Evolutionary conservation across 441 rosid genomes (phyloP).

Genomic region (Populus trichocarpa): DNA sequence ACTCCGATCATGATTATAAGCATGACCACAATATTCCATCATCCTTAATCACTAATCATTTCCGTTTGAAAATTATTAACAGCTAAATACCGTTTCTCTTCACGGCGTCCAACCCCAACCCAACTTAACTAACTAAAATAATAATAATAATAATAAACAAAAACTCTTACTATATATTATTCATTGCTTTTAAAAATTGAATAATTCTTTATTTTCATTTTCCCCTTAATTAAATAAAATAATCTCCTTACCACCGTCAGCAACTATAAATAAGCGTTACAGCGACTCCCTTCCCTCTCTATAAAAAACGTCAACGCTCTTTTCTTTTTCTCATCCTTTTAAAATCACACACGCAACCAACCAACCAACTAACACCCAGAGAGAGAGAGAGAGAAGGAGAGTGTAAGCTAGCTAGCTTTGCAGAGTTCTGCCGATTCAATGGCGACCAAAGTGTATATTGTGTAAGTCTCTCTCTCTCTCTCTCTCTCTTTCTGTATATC

Average conservation of each 20-base stretch:
- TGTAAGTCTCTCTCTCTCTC: slow-evolving; percentile 40
- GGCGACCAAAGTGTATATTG: slow-evolving; percentile 81
- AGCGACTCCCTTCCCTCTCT: not conserved
- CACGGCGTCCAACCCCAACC: not conserved
- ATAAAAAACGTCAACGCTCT: not conserved
- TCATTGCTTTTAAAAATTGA: not conserved
- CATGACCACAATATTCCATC: slow-evolving; percentile 67
- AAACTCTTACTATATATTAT: too few species aligned
- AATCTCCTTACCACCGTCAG: not conserved
- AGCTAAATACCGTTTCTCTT: slow-evolving; percentile 22
- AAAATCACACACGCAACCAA: not conserved
- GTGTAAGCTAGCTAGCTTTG: not conserved
- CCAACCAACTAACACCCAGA: not conserved
- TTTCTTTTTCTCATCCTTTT: not conserved
- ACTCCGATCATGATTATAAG: slow-evolving; percentile 39
- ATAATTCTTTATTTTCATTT: too few species aligned
- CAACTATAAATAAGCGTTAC: not conserved
- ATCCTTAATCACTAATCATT: slow-evolving; percentile 18
- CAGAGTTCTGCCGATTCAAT: slow-evolving; percentile 25
- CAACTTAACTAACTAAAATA: not conserved
- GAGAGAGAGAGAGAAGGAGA: not conserved
- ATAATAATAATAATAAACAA: too few species aligned
- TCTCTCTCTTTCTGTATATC: not conserved
- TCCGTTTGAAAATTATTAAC: not conserved
- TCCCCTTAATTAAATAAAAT: not conserved